A percentile compares a stretch with the other conserved stretches of the same genome.
phyloP scores from a whole-genome alignment of 805 yeast species.

The Isabelozyma rhagii region DNA sequence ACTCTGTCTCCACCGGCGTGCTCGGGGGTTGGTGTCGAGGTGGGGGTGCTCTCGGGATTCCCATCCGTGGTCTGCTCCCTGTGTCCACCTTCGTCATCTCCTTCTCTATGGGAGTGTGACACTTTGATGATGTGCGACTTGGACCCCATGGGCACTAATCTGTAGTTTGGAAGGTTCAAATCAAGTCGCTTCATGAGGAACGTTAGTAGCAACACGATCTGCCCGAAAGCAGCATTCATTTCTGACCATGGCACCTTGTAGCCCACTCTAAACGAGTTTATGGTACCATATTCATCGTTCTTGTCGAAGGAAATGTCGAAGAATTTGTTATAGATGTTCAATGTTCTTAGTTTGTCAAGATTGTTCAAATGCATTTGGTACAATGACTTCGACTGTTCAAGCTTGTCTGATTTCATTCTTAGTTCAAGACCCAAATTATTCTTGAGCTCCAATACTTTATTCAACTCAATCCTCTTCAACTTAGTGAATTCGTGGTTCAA shows the following conservation, averaged over 20 bases:
- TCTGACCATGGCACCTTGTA: constrained; percentile 82
- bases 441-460: constrained; percentile 42
- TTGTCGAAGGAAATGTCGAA: constrained; percentile 76
- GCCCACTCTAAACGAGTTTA: constrained; percentile 84
- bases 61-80: neutral
- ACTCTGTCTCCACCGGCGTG: constrained; percentile 1
- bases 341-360: constrained; percentile 64
- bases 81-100: neutral
- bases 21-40: neutral
- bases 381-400: constrained; percentile 61
- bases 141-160: constrained; percentile 79
- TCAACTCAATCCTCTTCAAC: constrained; percentile 42
- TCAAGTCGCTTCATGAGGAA: constrained; percentile 60
- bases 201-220: constrained; percentile 63
- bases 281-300: constrained; percentile 75
- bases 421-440: constrained; percentile 59
- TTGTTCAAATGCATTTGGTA: constrained; percentile 62
- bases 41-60: neutral
- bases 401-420: constrained; percentile 46
- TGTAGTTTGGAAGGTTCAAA: constrained; percentile 55
- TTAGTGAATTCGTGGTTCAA: constrained; percentile 38
- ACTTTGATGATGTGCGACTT: constrained; percentile 69
- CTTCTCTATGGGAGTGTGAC: constrained; percentile 20
- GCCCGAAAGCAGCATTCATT: constrained; percentile 89
- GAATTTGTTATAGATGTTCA: constrained; percentile 80